A percentile compares a stretch with the other conserved stretches of the same genome.
phyloP scores from a whole-genome alignment of 139 green algal species.

The Chlorella vulgaris region DNA sequence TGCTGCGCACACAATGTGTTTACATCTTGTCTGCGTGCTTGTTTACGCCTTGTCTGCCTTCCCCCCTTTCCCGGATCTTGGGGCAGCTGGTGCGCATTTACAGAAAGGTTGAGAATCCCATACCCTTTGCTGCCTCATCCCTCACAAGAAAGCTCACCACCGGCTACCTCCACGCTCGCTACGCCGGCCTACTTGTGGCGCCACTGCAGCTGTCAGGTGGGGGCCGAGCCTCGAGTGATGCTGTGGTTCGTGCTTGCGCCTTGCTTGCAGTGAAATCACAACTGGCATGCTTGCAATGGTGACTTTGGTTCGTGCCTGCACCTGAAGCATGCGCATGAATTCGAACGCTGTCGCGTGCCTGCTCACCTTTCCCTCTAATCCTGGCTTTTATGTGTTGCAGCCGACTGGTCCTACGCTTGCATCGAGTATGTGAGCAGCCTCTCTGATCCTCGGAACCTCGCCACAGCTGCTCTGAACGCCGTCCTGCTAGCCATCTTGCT shows the following conservation, averaged over 20 bases:
- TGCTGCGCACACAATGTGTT: too few species aligned
- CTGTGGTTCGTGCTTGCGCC: not conserved
- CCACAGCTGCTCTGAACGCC: constrained; percentile 52
- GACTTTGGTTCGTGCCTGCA: too few species aligned
- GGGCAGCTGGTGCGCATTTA: constrained; percentile 75
- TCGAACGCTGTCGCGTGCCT: too few species aligned
- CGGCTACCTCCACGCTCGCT: constrained; percentile 69
- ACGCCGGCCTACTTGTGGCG: constrained; percentile 65
- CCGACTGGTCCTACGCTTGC: constrained; percentile 83
- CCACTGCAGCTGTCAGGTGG: constrained; percentile 63
- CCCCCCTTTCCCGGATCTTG: too few species aligned
- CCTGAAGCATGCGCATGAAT: too few species aligned
- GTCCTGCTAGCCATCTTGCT: constrained; percentile 28
- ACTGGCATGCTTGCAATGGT: too few species aligned
- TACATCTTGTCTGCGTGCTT: too few species aligned
- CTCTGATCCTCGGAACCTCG: constrained; percentile 60
- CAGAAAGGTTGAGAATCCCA: constrained; percentile 86
- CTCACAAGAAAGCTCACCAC: constrained; percentile 52
- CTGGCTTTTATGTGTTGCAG: constrained; percentile 2
- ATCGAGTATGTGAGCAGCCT: constrained; percentile 58
- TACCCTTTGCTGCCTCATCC: constrained; percentile 60
- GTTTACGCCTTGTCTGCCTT: too few species aligned
- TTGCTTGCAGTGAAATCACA: too few species aligned
- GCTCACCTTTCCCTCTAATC: not conserved
- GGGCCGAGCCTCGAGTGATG: not conserved